Evolutionary conservation across 768 basidiomycete genomes (phyloP).

Genomic region (Hydnomerulius pinastri): DNA sequence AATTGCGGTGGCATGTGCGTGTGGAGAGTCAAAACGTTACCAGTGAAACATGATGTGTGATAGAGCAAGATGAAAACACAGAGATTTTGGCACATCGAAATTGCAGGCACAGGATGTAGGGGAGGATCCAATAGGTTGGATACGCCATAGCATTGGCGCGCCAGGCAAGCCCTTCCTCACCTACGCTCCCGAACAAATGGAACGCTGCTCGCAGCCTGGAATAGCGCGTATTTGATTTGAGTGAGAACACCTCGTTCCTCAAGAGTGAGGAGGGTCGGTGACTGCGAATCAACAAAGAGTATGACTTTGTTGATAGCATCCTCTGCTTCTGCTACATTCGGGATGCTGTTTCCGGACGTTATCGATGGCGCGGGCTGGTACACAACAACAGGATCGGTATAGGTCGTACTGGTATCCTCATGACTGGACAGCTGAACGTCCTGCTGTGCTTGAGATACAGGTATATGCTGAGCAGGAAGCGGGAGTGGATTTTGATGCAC

Average conservation of each 20-base stretch:
- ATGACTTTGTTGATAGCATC: conserved; percentile 57
- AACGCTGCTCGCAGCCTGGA: conserved; percentile 45
- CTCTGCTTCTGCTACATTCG: conserved; percentile 52
- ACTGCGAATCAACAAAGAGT: conserved; percentile 48
- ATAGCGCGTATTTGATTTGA: conserved; percentile 54
- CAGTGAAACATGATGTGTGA: conserved; percentile 20
- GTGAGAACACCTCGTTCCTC: conserved; percentile 44
- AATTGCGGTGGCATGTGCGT: conserved; percentile 24
- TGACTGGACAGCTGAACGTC: conserved; percentile 31
- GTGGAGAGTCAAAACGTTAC: conserved; percentile 19
- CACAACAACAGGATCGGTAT: conserved; percentile 30
- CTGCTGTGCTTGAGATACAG: conserved; percentile 23
- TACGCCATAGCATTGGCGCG: background rate
- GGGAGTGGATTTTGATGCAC: conserved; percentile 32
- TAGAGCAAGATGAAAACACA: conserved; percentile 11
- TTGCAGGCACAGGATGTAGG: conserved; percentile 14
- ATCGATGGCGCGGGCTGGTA: conserved; percentile 36
- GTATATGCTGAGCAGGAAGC: conserved; percentile 29
- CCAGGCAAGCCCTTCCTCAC: conserved; percentile 14
- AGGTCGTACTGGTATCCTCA: conserved; percentile 22
- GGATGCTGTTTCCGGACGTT: conserved; percentile 33
- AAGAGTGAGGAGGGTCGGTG: conserved; percentile 28
- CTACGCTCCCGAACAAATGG: conserved; percentile 37
- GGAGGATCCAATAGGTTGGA: conserved; percentile 6
- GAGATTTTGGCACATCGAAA: conserved; percentile 14